These are phyloP conservation scores for Talaromyces nanjingensis DNA, from an alignment of 495 filamentous ascomycete species.

Conservation along the genomic window DNA sequence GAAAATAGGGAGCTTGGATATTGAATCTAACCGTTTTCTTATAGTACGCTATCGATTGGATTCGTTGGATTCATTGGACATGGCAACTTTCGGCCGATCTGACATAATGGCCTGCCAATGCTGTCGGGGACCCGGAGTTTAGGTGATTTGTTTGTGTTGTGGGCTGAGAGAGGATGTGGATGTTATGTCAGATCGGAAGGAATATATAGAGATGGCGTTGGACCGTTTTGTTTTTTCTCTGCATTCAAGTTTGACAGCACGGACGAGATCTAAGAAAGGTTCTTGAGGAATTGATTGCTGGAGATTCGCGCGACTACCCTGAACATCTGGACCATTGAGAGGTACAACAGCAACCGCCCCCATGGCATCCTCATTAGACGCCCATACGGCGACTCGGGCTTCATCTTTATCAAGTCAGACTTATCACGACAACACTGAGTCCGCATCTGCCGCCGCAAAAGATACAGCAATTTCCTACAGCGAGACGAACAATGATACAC, in stretches of 20 bases:
- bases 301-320: neutral
- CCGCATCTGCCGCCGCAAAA: neutral
- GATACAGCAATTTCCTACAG: neutral
- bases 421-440: neutral
- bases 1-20: neutral
- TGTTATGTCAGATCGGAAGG: neutral
- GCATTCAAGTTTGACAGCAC: neutral
- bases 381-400: neutral
- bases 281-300: neutral
- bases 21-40: neutral
- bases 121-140: neutral
- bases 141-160: neutral
- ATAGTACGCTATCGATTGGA: neutral
- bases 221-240: neutral
- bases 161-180: neutral
- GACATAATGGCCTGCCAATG: neutral
- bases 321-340: neutral
- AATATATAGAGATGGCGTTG: neutral
- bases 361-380: neutral
- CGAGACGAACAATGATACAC: neutral
- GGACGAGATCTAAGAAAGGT: neutral
- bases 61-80: too few relatives aligned
- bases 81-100: neutral
- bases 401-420: slow-evolving; percentile 6
- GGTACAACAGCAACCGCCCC: neutral